Base-by-base conservation (phyloP, 1,284 basidiomycete genomes). In the Sphagnurus paluster region DNA sequence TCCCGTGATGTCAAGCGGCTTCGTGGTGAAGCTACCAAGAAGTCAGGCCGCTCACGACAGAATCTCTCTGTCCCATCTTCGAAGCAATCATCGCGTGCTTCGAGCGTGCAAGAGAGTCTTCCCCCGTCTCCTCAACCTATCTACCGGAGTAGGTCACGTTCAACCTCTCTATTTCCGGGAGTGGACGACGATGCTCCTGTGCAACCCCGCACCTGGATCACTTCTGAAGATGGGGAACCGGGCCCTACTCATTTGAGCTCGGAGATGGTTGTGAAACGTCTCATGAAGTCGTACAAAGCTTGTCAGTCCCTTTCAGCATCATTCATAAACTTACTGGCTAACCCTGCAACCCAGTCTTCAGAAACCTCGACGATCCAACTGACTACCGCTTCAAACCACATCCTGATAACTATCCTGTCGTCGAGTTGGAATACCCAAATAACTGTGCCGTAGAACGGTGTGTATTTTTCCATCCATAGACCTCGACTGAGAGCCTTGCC, bases 401-500 rank as follows among this genome's bases (percentile, higher is more conserved):
- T 60, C 72, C 76, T n/a, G 75, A 72, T 3, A 54, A 73, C 42
- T 77, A 77, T 56, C 87, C 87, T 9, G 66, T 71, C 2, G 75
- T 72, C 34, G 81, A 84, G 54, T 68, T 90, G 33, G 86, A 89
- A 60, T 89, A 86, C 58, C 87, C 87, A 24, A 87, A 87, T 60
- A 74, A 63, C 25, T 67, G 73, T 44, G 80, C 85, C 38, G 68
- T 68, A 42, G 87, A 89, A 71, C 73, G 71, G 84, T 84, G 49
- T 49, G 70, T 68, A 33, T 34, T 50, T 50, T 17, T 36, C 44
- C 38, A 40, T 39, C 48, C 20, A 23, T n/a, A n/a, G n/a, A n/a
- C n/a, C n/a, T n/a, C n/a, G n/a, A n/a, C n/a, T n/a, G n/a, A n/a
- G n/a, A n/a, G n/a, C n/a, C n/a, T n/a, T n/a, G 39, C 26, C 39